These are phyloP conservation scores for Coprinopsis cinerea DNA, from an alignment of 768 basidiomycete species.

Conservation along the genomic window DNA sequence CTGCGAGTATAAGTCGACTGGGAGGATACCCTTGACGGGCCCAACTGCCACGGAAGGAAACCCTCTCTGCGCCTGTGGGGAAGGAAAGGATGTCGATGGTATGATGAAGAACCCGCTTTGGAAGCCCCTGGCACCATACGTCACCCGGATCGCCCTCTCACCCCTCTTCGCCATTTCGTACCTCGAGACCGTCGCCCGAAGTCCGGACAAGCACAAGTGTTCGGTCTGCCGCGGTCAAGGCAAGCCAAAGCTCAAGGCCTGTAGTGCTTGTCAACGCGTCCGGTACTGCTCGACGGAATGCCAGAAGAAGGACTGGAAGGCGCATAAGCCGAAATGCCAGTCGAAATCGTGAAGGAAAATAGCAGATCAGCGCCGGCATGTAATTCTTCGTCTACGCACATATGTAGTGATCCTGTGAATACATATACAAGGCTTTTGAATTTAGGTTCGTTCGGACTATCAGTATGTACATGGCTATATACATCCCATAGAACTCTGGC, in stretches of 20 bases:
- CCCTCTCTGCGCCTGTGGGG: conserved; percentile 51
- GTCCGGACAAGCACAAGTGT: background rate
- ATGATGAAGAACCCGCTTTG: conserved; percentile 30
- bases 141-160: conserved; percentile 44
- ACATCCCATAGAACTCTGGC: too few species aligned
- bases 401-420: too few species aligned
- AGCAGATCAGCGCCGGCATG: too few species aligned
- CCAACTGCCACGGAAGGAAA: conserved; percentile 28
- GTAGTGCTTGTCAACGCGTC: conserved; percentile 6
- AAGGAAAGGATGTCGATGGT: conserved; percentile 37
- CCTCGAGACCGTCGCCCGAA: conserved; percentile 25
- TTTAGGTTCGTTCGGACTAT: too few species aligned
- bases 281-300: conserved; percentile 10
- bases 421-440: too few species aligned
- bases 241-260: conserved; percentile 3
- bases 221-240: conserved; percentile 1
- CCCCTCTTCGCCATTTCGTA: conserved; percentile 51
- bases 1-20: conserved; percentile 38
- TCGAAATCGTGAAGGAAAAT: background rate
- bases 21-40: conserved; percentile 31
- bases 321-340: conserved; percentile 10
- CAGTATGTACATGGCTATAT: too few species aligned
- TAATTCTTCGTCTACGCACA: too few species aligned
- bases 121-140: conserved; percentile 35
- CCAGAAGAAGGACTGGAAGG: conserved; percentile 12